These are phyloP conservation scores for Lumnitzera racemosa DNA, from an alignment of 345 rosid species.

Conservation along the genomic window DNA sequence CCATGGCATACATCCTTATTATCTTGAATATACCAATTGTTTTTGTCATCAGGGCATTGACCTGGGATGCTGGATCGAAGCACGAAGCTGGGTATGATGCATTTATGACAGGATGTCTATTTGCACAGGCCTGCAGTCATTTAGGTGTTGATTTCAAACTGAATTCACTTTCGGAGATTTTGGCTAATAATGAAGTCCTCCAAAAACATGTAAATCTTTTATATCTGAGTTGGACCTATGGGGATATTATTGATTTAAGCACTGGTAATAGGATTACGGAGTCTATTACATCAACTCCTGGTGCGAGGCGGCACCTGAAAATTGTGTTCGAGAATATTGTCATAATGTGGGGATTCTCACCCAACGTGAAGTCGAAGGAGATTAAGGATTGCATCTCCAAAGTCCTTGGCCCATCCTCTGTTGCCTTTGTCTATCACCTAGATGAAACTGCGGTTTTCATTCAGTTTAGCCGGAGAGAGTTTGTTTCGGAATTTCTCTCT, in stretches of 20 bases:
- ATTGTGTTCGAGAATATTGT: conserved; percentile 47
- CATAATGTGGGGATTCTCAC: conserved; percentile 73
- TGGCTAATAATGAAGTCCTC: conserved; percentile 46
- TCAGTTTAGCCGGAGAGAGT: conserved; percentile 54
- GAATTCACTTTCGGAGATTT: conserved; percentile 27
- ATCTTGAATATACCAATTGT: no score
- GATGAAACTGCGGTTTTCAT: conserved; percentile 77
- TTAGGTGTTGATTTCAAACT: conserved; percentile 62
- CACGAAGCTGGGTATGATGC: conserved; percentile 99
- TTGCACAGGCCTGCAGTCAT: conserved; percentile 78
- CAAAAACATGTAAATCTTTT: conserved; percentile 61
- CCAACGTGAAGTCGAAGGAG: conserved; percentile 46
- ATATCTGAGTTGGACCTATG: conserved; percentile 76
- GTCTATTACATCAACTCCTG: conserved; percentile 16
- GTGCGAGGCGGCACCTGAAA: conserved; percentile 17
- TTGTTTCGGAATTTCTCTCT: conserved; percentile 47
- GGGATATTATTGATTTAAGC: conserved; percentile 56
- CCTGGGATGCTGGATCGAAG: conserved; percentile 79
- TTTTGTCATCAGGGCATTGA: conserved; percentile 42
- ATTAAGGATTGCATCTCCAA: conserved; percentile 67
- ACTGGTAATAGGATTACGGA: conserved; percentile 37
- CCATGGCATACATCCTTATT: no score
- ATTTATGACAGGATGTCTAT: conserved; percentile 95
- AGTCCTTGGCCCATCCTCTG: conserved; percentile 54
- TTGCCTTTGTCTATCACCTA: conserved; percentile 44